Base-by-base conservation (phyloP, 768 basidiomycete genomes). In the Lyophyllum atratum region DNA sequence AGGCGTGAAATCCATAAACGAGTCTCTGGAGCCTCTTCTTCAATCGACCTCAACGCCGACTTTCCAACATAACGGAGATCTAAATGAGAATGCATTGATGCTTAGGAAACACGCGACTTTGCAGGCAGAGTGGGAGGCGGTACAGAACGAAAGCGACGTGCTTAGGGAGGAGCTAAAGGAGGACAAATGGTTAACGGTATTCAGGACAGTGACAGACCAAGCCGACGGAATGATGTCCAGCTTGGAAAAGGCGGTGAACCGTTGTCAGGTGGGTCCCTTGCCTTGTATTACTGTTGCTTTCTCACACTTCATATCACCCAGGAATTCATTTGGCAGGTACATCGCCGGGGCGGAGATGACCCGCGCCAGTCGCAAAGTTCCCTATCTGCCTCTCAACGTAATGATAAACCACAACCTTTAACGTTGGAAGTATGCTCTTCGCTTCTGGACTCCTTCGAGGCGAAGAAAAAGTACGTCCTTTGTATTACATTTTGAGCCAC, bases 141-240 rank as follows among this genome's bases (percentile, higher is more conserved):
- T 94, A 10, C 87, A 89, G 68, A 84, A 84, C 53, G 90, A 93
- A 64, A 90, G 88, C 53, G 87, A 90, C 43, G 85, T 88, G 25
- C 73, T 98, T 56, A 80, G 89, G 60, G 93, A 95, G 66, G 97
- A 99, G 72, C 78, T 98, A 61, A 95, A 92, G 74, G 96, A 98
- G 72, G 96, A 98, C 73, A 95, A 95, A 65, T 97, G 93, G 93
- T 80, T 98, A 64, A 90, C 90, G 11, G 92, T 98, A 21, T 98
- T 98, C 73, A 84, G 95, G 62, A 95, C 92, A 5, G 92, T 94
- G 55, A 87, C 93, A 42, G 90, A 95, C 66, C 95, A 98, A 70
- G 95, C 96, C 42, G 93, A 95, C 69, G 93, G 93, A 24, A 97
- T 98, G 96, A 96, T 98, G 93, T 85, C 85, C 26, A 92, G 92